These are phyloP conservation scores for Suillus plorans DNA, from an alignment of 768 basidiomycete genomes.

Conservation along the genomic window DNA sequence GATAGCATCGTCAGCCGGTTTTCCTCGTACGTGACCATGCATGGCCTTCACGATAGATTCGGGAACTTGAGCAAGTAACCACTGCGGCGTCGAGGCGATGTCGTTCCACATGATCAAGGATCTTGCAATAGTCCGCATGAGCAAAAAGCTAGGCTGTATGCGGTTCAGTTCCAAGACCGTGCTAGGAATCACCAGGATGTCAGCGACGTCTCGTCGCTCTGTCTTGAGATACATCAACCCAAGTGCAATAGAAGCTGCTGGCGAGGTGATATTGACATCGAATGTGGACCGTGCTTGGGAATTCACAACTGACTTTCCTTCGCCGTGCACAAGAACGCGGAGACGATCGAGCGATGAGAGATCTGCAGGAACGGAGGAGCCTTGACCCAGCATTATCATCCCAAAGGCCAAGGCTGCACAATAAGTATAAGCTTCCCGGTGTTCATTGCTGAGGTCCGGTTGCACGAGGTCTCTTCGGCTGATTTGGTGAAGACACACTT, in stretches of 20 bases:
- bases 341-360: constrained; percentile 65
- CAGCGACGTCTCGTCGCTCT: constrained; percentile 80
- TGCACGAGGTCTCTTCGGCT: constrained; percentile 74
- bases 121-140: constrained; percentile 76
- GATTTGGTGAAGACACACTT: constrained; percentile 86
- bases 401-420: constrained; percentile 90
- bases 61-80: constrained; percentile 75
- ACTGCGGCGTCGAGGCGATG: constrained; percentile 69
- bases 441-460: constrained; percentile 82
- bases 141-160: constrained; percentile 84
- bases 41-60: constrained; percentile 58
- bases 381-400: constrained; percentile 93
- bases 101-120: constrained; percentile 85
- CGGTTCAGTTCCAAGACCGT: constrained; percentile 78
- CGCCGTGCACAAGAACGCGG: constrained; percentile 75
- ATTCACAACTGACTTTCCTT: constrained; percentile 42
- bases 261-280: constrained; percentile 88
- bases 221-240: constrained; percentile 93
- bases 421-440: constrained; percentile 90
- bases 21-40: constrained; percentile 49
- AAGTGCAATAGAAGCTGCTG: constrained; percentile 86
- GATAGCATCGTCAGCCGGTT: constrained; percentile 62
- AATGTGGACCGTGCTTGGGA: constrained; percentile 49
- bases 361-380: constrained; percentile 77
- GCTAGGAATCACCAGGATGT: constrained; percentile 80